phyloP scores from a whole-genome alignment of 495 filamentous ascomycete genomes.

The Cryomyces antarcticus region DNA sequence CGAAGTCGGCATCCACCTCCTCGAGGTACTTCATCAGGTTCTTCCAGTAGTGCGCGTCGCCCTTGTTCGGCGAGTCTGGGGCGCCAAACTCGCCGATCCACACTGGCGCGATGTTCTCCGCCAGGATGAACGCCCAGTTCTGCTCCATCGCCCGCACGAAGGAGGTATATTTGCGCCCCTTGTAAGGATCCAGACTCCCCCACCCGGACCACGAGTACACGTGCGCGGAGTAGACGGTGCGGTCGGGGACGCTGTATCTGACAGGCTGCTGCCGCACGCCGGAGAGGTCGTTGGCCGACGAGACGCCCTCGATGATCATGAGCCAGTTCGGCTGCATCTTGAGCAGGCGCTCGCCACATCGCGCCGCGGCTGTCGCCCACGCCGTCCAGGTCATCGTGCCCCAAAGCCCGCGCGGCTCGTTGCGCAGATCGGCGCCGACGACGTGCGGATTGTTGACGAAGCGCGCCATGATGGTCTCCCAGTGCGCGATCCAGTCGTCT shows the following conservation, averaged over 20 bases:
- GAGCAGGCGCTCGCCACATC: constrained; percentile 31
- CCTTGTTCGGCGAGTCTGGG: constrained; percentile 24
- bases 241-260: constrained; percentile 26
- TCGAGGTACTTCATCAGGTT: constrained; percentile 34
- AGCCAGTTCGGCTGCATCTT: constrained; percentile 37
- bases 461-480: constrained; percentile 34
- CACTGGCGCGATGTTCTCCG: constrained; percentile 34
- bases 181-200: constrained; percentile 32
- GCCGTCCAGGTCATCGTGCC: constrained; percentile 37
- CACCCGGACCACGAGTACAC: constrained; percentile 43
- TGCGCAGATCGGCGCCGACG: constrained; percentile 37
- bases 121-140: constrained; percentile 41
- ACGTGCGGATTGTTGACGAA: constrained; percentile 30
- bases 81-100: constrained; percentile 43
- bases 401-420: constrained; percentile 41
- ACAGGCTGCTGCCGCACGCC: constrained; percentile 29
- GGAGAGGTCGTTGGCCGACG: constrained; percentile 35
- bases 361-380: constrained; percentile 38
- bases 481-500: constrained; percentile 36
- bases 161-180: constrained; percentile 29
- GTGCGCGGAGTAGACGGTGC: constrained; percentile 40
- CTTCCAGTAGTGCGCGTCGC: constrained; percentile 37
- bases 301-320: constrained; percentile 39
- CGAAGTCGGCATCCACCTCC: constrained; percentile 34
- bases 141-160: constrained; percentile 35